Evolutionary conservation across 805 yeast genomes (phyloP).

Genomic region (Peterozyma toletana): DNA sequence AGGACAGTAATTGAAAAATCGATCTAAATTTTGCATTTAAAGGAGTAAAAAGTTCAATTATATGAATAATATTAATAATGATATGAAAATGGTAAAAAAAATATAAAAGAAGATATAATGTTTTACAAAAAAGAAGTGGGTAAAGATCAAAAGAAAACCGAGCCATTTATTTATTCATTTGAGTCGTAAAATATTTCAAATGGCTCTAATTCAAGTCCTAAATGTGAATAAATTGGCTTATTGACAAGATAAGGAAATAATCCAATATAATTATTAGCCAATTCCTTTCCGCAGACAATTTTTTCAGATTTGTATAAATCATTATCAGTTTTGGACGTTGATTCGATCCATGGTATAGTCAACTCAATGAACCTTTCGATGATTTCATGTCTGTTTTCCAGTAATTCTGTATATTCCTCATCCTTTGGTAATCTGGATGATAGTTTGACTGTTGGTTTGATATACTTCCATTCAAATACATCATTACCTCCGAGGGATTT

Average conservation of each 20-base stretch:
- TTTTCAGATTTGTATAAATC: constrained; percentile 45
- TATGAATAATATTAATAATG: too few species aligned
- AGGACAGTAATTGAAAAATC: too few species aligned
- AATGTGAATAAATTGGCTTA: constrained; percentile 72
- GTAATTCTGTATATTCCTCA: constrained; percentile 36
- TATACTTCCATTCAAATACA: constrained; percentile 48
- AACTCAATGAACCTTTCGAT: constrained; percentile 48
- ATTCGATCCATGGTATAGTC: constrained; percentile 76
- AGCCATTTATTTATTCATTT: constrained; percentile 8
- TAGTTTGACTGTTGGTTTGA: constrained; percentile 50
- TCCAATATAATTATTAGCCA: constrained; percentile 56
- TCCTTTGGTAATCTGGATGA: constrained; percentile 41
- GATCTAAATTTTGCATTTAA: too few species aligned
- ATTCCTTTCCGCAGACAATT: constrained; percentile 38
- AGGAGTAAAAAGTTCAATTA: too few species aligned
- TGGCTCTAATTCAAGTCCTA: constrained; percentile 34
- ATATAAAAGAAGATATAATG: too few species aligned
- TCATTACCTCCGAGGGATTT: constrained; percentile 71
- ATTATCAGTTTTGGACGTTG: constrained; percentile 43
- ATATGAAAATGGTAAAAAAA: too few species aligned
- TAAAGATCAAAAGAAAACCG: too few species aligned
- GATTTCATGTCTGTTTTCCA: constrained; percentile 47
- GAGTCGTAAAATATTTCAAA: constrained; percentile 10
- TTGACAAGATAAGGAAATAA: constrained; percentile 81
- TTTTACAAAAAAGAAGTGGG: too few species aligned